phyloP scores from a whole-genome alignment of 257 asterid species.

The Ilex aquifolium region DNA sequence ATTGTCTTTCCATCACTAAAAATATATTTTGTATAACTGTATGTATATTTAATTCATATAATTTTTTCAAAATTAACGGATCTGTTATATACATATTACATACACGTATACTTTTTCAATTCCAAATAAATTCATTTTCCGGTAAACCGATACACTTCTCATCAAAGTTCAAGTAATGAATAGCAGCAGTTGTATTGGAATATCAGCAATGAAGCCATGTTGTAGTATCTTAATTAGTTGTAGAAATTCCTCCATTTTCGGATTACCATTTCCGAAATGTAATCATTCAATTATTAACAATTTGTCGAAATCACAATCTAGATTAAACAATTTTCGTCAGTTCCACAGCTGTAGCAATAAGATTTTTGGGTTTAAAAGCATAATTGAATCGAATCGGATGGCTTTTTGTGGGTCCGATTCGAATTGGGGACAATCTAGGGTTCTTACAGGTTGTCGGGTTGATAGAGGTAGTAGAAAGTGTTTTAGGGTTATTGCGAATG shows the following conservation, averaged over 20 bases:
- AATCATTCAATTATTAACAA: slow-evolving; percentile 22
- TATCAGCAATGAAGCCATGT: slow-evolving; percentile 55
- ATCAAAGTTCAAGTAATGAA: slow-evolving; percentile 31
- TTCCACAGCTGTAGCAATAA: slow-evolving; percentile 17
- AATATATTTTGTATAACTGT: slow-evolving; percentile 23
- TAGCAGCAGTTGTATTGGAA: slow-evolving; percentile 45
- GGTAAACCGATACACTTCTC: background rate
- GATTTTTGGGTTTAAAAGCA: slow-evolving; percentile 30
- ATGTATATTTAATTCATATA: background rate
- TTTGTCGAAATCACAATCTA: slow-evolving; percentile 40
- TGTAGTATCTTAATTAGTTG: slow-evolving; percentile 35
- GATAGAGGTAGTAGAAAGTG: slow-evolving; percentile 19
- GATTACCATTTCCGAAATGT: slow-evolving; percentile 34
- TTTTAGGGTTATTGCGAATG: slow-evolving; percentile 34
- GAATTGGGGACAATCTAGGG: slow-evolving; percentile 40
- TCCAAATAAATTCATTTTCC: too few relatives aligned
- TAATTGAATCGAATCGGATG: slow-evolving; percentile 31
- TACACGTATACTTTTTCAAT: background rate
- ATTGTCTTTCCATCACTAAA: background rate
- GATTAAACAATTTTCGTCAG: slow-evolving; percentile 16
- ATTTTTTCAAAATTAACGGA: slow-evolving; percentile 18
- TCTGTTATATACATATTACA: slow-evolving; percentile 8
- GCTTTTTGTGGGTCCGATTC: slow-evolving; percentile 50
- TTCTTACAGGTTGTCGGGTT: slow-evolving; percentile 27
- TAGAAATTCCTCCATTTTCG: slow-evolving; percentile 43